A percentile compares a stretch with the other conserved stretches of the same genome.
phyloP scores from a whole-genome alignment of 345 rosid species.

The Murraya paniculata region DNA sequence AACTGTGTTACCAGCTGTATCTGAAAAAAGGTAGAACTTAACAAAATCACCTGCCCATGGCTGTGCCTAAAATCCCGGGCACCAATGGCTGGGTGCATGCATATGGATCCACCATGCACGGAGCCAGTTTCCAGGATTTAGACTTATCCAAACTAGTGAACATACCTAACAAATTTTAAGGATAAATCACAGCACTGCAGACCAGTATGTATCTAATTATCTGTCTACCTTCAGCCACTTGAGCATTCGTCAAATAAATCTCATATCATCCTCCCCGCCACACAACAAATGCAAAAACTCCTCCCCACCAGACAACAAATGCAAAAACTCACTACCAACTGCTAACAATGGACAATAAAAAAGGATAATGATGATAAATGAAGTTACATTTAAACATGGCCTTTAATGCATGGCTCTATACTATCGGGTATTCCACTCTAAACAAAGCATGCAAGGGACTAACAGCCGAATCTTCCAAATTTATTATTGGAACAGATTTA shows the following conservation, averaged over 20 bases:
- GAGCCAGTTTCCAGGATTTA: neutral
- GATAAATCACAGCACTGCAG: neutral
- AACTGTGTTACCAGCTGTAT: neutral
- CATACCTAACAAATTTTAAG: neutral
- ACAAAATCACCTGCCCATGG: neutral
- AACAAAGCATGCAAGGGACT: neutral
- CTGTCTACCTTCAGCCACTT: too few species aligned
- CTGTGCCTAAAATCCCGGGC: neutral
- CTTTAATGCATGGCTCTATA: neutral
- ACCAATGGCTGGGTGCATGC: neutral
- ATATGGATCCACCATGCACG: neutral
- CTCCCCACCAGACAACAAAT: too few species aligned
- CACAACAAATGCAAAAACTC: neutral
- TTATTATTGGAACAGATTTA: neutral
- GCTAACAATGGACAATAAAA: neutral
- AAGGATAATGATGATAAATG: neutral
- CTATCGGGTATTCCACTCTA: neutral
- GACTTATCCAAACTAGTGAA: neutral
- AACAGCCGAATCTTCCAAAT: neutral
- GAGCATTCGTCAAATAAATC: too few species aligned
- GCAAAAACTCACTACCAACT: neutral
- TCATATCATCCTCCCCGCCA: too few species aligned
- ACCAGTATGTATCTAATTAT: neutral
- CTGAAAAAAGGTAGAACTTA: neutral
- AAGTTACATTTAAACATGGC: neutral